These are phyloP conservation scores for Aspergillus cristatus DNA, from an alignment of 495 filamentous ascomycete genomes.

Conservation along the genomic window DNA sequence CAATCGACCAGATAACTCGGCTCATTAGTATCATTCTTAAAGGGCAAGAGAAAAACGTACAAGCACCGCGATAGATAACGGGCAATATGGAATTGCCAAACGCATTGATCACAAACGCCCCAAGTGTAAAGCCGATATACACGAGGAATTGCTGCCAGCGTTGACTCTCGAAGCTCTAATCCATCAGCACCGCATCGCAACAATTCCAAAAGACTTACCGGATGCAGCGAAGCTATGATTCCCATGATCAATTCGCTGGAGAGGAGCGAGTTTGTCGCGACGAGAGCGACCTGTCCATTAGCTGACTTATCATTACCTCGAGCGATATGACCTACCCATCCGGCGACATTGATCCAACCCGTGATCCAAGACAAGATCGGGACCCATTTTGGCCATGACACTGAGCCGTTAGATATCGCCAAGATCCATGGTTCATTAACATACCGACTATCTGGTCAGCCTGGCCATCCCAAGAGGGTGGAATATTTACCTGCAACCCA, in stretches of 20 bases:
- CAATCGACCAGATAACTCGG: conserved; percentile 52
- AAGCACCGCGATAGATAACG: conserved; percentile 46
- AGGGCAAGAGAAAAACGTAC: conserved; percentile 9
- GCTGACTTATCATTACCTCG: conserved; percentile 4
- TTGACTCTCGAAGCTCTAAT: conserved; percentile 37
- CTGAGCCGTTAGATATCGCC: conserved; percentile 7
- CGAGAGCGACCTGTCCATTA: conserved; percentile 43
- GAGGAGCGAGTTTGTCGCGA: conserved; percentile 34
- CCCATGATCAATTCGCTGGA: conserved; percentile 50
- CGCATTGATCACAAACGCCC: conserved; percentile 55
- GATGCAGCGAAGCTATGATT: conserved; percentile 45
- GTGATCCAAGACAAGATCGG: conserved; percentile 57
- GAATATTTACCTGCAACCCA: conserved; percentile 51
- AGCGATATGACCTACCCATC: conserved; percentile 43
- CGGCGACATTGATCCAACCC: conserved; percentile 64
- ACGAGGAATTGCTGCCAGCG: conserved; percentile 65
- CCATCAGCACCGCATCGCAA: background rate
- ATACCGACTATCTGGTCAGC: conserved; percentile 18
- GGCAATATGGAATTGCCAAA: conserved; percentile 57
- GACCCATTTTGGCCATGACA: conserved; percentile 48
- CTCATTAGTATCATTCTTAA: conserved; percentile 3
- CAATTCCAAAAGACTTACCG: conserved; percentile 5
- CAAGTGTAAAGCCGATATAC: conserved; percentile 53
- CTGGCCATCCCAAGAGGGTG: background rate
- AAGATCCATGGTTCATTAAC: background rate